These are phyloP conservation scores for Aspergillus coremiiformis DNA, from an alignment of 495 filamentous ascomycete genomes.

Conservation along the genomic window DNA sequence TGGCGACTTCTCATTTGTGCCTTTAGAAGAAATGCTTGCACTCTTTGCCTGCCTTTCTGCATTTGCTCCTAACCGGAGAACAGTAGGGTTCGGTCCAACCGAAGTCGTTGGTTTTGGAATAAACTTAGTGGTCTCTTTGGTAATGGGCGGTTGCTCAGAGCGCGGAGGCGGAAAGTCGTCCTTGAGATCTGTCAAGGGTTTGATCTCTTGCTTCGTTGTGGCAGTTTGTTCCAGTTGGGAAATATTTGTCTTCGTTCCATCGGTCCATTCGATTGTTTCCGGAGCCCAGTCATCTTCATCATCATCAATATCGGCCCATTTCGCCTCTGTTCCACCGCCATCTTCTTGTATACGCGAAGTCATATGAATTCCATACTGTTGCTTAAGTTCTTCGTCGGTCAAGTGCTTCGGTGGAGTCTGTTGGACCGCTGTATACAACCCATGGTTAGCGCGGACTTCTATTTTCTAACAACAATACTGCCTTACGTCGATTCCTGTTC, in stretches of 20 bases:
- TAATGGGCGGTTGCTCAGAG: slow-evolving; percentile 12
- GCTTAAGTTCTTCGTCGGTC: slow-evolving; percentile 94
- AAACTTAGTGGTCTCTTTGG: slow-evolving; percentile 26
- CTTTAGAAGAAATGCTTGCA: slow-evolving; percentile 55
- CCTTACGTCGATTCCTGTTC: slow-evolving; percentile 96
- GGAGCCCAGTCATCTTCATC: slow-evolving; percentile 98
- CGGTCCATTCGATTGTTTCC: slow-evolving; percentile 92
- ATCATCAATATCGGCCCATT: slow-evolving; percentile 98
- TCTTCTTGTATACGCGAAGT: slow-evolving; percentile 85
- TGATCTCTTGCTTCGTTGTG: slow-evolving; percentile 15
- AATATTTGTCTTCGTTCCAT: slow-evolving; percentile 87
- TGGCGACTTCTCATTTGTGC: slow-evolving; percentile 65
- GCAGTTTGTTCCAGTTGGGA: slow-evolving; percentile 43
- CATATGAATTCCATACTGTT: slow-evolving; percentile 93
- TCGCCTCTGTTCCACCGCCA: slow-evolving; percentile 70
- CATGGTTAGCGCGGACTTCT: slow-evolving; percentile 19
- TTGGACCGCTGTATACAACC: slow-evolving; percentile 52
- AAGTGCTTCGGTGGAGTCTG: slow-evolving; percentile 82
- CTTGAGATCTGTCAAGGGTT: slow-evolving; percentile 21
- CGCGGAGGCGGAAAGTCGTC: slow-evolving; percentile 16
- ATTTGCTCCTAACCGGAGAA: slow-evolving; percentile 45
- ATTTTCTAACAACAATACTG: background rate
- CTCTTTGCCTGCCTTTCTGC: slow-evolving; percentile 45
- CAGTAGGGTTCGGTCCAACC: slow-evolving; percentile 47
- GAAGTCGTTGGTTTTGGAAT: slow-evolving; percentile 41